Evolutionary conservation across 2,329 filamentous ascomycete species (phyloP), one percentile per base, ranked within the genome.

Genomic region (Dothistroma septosporum): DNA sequence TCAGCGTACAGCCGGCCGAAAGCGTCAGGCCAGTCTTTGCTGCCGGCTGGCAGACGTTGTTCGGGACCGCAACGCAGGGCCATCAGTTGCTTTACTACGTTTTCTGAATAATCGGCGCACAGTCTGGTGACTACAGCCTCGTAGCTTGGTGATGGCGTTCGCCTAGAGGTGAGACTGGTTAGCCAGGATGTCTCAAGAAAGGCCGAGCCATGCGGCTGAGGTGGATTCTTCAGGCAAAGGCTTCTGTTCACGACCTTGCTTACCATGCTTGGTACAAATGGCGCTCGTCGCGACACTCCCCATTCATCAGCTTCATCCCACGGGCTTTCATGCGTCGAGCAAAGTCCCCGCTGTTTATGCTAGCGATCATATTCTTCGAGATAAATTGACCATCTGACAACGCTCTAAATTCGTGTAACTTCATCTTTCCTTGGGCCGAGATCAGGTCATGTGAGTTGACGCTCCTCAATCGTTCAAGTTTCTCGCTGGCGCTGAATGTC

Each of bases 1-100:
- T 84, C 80, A 2, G 83, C 82, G 63, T 85, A 85, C 6, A 85
- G 74, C 14, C 74, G 74, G 0, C 82, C 83, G 68, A 84, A 85
- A 0, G 79, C 78, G 28, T 83, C 78, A 53, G 69, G 64, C 83
- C 83, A 85, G 66, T 78, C 72, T 41, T 72, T 68, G 48, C 74
- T 78, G 6, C 68, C 70, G 0, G 64, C 11, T 0, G 81, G 80
- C 0, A 83, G 67, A 21, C 46, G 55, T 14, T 63, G 59, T 4
- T 70, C 62, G 54, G 55, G 0, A 76, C 66, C 79, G 58, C 78
- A 82, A 68, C 82, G 80, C 16, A 78, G 65, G 0, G 68, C 61
- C 58, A 83, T 72, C 8, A 85, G 67, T 0, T 74, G 74, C 28
- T 78, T 73, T 47, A 80, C 79, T 1, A 75, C 76, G 0, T 67